Conservation (phyloP, 2,329 filamentous ascomycete genomes). For the Penicillium sp. region DNA sequence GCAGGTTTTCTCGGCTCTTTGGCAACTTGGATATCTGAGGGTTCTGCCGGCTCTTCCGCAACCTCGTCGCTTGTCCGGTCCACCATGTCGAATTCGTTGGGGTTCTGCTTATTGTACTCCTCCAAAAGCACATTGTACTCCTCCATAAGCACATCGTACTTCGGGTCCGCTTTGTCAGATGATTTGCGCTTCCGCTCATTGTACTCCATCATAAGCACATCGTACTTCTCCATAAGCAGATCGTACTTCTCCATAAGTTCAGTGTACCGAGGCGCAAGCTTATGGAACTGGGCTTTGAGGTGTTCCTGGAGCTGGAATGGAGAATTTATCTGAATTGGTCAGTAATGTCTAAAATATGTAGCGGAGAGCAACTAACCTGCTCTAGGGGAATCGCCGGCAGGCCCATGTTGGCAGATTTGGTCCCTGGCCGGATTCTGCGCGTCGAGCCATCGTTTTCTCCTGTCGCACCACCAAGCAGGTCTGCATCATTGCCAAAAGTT, state of each 20-base stretch:
- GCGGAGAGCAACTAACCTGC: slow-evolving; percentile 60
- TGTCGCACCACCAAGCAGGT: slow-evolving; percentile 53
- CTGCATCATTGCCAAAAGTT: slow-evolving; percentile 58
- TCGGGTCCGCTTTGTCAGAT: background rate
- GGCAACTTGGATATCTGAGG: slow-evolving; percentile 58
- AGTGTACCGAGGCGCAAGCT: slow-evolving; percentile 57
- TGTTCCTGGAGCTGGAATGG: slow-evolving; percentile 97
- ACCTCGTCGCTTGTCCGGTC: slow-evolving; percentile 70
- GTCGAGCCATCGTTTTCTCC: slow-evolving; percentile 69
- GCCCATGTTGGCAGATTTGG: slow-evolving; percentile 90
- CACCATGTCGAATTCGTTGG: slow-evolving; percentile 56
- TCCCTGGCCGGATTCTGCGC: slow-evolving; percentile 86
- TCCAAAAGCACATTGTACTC: background rate
- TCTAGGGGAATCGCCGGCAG: slow-evolving; percentile 82
- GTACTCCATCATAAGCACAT: background rate
- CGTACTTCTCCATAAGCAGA: background rate
- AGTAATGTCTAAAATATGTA: slow-evolving; percentile 9
- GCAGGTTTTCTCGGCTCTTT: slow-evolving; percentile 52
- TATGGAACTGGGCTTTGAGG: slow-evolving; percentile 84
- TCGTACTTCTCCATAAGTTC: background rate
- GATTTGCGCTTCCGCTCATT: background rate
- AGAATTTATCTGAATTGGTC: slow-evolving; percentile 72
- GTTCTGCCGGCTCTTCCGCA: slow-evolving; percentile 49
- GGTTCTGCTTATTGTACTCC: slow-evolving; percentile 41
- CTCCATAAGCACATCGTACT: background rate